Evolutionary conservation across 2,329 filamentous ascomycete genomes (phyloP).

Genomic region (Calonectria montana): DNA sequence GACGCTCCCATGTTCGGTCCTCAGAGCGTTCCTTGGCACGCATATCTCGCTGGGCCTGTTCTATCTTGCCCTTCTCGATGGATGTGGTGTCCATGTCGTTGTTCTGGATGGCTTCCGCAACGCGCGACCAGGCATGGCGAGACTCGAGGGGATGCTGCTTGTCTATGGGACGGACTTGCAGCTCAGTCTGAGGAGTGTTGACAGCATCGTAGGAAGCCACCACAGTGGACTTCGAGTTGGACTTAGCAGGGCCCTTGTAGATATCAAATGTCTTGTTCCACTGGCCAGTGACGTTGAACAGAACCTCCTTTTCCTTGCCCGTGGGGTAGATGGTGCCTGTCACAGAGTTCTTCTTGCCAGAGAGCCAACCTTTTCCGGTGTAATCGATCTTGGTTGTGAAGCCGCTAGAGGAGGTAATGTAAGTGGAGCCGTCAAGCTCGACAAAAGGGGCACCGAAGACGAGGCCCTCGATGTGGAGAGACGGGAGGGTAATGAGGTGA

Average conservation of each 20-base stretch:
- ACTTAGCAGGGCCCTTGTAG: conserved; percentile 70
- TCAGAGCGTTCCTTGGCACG: conserved; percentile 81
- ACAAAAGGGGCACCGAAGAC: conserved; percentile 89
- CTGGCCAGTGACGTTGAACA: conserved; percentile 88
- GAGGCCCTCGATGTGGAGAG: conserved; percentile 92
- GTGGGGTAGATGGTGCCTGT: conserved; percentile 78
- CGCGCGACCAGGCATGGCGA: conserved; percentile 87
- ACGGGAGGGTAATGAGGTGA: conserved; percentile 92
- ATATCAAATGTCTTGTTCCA: conserved; percentile 90
- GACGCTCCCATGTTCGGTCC: conserved; percentile 80
- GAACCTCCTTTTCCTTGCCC: conserved; percentile 76
- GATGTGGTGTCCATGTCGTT: conserved; percentile 88
- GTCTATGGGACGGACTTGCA: conserved; percentile 78
- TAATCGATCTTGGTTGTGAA: conserved; percentile 94
- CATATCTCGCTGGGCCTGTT: conserved; percentile 83
- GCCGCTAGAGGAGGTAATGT: conserved; percentile 87
- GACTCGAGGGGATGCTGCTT: conserved; percentile 90
- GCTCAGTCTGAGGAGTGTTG: conserved; percentile 69
- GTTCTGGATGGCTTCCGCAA: conserved; percentile 81
- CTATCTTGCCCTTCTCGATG: conserved; percentile 86
- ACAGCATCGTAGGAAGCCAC: conserved; percentile 72
- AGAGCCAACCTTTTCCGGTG: conserved; percentile 92
- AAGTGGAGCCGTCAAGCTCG: conserved; percentile 86
- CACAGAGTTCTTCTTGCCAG: conserved; percentile 95
- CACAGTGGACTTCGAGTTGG: conserved; percentile 59